Percentiles rank a stretch among this genome's conserved stretches.
Conservation (phyloP, 768 basidiomycete species). For the Kwoniella bestiolae region DNA sequence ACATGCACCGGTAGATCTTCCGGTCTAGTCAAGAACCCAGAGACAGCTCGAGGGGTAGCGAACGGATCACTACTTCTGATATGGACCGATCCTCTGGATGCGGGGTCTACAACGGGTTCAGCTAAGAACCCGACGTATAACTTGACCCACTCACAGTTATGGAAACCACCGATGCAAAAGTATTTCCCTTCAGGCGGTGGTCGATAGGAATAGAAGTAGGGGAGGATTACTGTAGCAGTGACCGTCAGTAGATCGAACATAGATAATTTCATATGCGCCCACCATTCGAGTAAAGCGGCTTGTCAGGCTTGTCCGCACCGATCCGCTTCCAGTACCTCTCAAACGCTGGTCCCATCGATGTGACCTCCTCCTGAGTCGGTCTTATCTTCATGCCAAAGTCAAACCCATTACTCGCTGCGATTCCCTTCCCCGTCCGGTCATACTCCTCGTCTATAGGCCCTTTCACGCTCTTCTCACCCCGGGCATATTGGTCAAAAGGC, state of each 20-base stretch:
- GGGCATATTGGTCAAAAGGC: conserved; percentile 19
- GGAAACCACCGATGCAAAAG: conserved; percentile 21
- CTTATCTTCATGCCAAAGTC: conserved; percentile 30
- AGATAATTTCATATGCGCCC: too few species aligned
- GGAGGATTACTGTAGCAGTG: conserved; percentile 17
- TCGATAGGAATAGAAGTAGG: conserved; percentile 22
- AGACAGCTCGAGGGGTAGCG: conserved; percentile 22
- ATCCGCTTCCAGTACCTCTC: conserved; percentile 18
- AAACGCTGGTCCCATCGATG: conserved; percentile 20
- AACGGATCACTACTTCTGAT: conserved; percentile 32
- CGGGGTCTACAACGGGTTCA: conserved; percentile 14
- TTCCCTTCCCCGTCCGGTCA: conserved; percentile 15
- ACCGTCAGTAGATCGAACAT: background rate
- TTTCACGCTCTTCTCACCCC: conserved; percentile 9
- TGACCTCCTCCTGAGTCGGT: conserved; percentile 25
- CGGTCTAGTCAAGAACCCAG: conserved; percentile 28
- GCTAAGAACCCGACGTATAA: background rate
- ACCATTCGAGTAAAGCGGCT: conserved; percentile 24
- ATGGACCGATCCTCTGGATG: conserved; percentile 30
- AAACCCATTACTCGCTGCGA: conserved; percentile 27
- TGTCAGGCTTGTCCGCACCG: conserved; percentile 17
- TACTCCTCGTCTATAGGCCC: conserved; percentile 14
- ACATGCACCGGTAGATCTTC: conserved; percentile 33
- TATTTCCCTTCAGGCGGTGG: conserved; percentile 17
- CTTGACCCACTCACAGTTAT: conserved; percentile 18